Percentiles rank a stretch among this genome's conserved stretches.
phyloP scores from a whole-genome alignment of 768 basidiomycete species.

The Psilocybe cyanescens region DNA sequence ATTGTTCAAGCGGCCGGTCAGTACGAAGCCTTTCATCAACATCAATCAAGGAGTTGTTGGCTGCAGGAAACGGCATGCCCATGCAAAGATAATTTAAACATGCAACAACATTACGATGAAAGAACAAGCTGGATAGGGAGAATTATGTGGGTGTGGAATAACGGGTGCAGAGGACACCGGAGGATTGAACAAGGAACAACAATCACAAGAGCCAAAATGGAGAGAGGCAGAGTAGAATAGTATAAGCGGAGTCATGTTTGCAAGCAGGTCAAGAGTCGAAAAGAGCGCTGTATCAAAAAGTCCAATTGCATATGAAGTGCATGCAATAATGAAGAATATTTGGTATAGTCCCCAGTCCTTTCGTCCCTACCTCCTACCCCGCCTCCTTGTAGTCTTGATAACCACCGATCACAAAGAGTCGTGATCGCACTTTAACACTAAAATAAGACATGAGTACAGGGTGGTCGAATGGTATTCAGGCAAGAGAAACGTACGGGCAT shows the following conservation, averaged over 20 bases:
- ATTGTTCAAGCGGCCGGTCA: too few relatives aligned
- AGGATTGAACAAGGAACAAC: background rate
- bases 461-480: background rate
- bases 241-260: background rate
- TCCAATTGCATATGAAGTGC: conserved; percentile 1
- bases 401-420: background rate
- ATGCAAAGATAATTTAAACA: background rate
- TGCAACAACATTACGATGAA: background rate
- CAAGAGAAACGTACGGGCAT: conserved; percentile 33
- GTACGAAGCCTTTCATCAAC: too few relatives aligned
- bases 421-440: conserved; percentile 18
- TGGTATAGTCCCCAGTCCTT: conserved; percentile 18
- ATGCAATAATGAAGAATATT: conserved; percentile 11
- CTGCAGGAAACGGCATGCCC: too few relatives aligned
- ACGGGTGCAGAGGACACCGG: background rate
- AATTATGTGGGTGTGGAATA: background rate
- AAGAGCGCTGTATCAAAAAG: background rate
- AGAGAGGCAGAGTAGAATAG: background rate
- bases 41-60: too few relatives aligned
- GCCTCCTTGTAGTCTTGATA: background rate
- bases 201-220: background rate
- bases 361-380: background rate
- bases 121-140: background rate
- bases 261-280: background rate
- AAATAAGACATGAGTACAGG: background rate